Percentiles rank a stretch among this genome's conserved stretches.
phyloP scores from a whole-genome alignment of 345 rosid genomes.

The Clarkia xantiana region DNA sequence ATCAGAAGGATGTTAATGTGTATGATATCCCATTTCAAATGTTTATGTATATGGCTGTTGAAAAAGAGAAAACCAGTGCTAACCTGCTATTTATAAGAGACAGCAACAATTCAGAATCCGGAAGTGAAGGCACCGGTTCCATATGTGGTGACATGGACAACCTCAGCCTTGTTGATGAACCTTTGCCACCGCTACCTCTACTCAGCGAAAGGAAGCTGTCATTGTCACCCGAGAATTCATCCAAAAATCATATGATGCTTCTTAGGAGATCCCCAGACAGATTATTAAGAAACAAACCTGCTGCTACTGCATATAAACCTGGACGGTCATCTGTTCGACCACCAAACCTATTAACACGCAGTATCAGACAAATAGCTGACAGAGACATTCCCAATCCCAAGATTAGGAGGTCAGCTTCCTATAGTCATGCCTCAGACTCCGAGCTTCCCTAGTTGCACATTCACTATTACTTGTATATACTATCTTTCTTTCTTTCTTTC shows the following conservation, averaged over 20 bases:
- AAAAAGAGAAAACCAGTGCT: conserved; percentile 28
- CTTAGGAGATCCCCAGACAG: conserved; percentile 31
- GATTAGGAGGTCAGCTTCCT: conserved; percentile 24
- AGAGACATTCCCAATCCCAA: conserved; percentile 53
- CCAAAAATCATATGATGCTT: conserved; percentile 20
- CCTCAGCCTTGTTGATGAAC: too few species aligned
- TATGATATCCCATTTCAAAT: conserved; percentile 67
- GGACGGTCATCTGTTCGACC: conserved; percentile 39
- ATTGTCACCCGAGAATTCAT: conserved; percentile 24
- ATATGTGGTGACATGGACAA: conserved; percentile 64
- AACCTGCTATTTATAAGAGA: neutral
- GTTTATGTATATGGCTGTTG: conserved; percentile 56
- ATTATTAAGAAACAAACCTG: conserved; percentile 12
- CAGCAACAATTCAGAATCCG: conserved; percentile 60
- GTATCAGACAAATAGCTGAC: conserved; percentile 46
- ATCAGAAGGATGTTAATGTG: conserved; percentile 15
- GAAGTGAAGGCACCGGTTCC: conserved; percentile 59
- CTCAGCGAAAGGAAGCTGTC: conserved; percentile 29
- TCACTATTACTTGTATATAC: too few species aligned
- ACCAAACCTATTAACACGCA: conserved; percentile 45
- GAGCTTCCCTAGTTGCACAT: conserved; percentile 34
- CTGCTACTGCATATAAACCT: conserved; percentile 5
- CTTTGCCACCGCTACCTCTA: too few species aligned
- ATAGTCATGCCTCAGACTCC: conserved; percentile 73
- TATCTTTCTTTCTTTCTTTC: too few species aligned